A percentile compares a stretch with the other conserved stretches of the same genome.
Evolutionary conservation across 192 early-diverging fungal species (phyloP).

Genomic region (Backusella psychrophila): DNA sequence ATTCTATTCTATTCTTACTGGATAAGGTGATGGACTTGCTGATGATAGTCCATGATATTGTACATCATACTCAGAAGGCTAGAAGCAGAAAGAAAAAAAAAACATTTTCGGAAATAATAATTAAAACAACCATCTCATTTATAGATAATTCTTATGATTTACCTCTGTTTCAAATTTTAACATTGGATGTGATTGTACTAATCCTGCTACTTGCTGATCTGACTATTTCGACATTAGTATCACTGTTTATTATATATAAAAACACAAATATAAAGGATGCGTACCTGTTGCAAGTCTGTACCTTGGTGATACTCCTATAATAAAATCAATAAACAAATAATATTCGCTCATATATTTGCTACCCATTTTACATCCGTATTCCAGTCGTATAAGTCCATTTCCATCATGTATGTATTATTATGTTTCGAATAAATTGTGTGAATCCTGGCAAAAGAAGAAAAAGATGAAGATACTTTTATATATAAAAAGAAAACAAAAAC

Average conservation of each 20-base stretch:
- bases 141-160: not conserved
- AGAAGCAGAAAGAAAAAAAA: not conserved
- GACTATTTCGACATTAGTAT: not conserved
- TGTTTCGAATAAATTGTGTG: not conserved
- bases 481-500: not conserved
- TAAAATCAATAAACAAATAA: constrained; percentile 7
- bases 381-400: not conserved
- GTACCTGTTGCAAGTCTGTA: constrained; percentile 5
- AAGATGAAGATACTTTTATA: not conserved
- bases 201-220: constrained; percentile 6
- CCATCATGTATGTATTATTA: not conserved
- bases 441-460: not conserved
- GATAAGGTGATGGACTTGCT: constrained; percentile 5
- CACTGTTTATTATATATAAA: not conserved
- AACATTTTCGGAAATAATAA: not conserved
- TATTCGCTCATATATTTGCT: not conserved
- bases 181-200: not conserved
- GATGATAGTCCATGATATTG: constrained; percentile 1
- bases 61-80: not conserved
- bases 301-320: not conserved
- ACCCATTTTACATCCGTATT: not conserved
- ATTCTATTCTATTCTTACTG: not conserved
- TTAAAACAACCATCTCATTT: not conserved
- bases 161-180: not conserved
- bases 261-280: not conserved